Evolutionary conservation across 1,284 basidiomycete genomes (phyloP).

Genomic region (Golubevia sp.): DNA sequence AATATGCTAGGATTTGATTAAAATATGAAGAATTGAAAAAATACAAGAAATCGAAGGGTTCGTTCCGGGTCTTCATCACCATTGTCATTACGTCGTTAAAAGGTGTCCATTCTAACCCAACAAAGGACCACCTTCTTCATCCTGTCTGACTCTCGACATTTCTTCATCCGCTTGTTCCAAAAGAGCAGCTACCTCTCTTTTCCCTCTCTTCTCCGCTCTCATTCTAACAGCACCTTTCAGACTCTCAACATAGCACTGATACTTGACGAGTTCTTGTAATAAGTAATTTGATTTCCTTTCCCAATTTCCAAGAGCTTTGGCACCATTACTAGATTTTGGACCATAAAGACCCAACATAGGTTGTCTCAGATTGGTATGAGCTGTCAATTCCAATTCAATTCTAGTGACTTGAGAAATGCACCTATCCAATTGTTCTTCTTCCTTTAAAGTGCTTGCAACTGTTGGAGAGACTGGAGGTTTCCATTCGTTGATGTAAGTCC

Average conservation of each 20-base stretch:
- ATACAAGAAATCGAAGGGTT: too few relatives aligned
- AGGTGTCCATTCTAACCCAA: not conserved
- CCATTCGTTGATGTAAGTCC: conserved; percentile 90
- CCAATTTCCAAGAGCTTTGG: conserved; percentile 86
- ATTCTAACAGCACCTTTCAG: conserved; percentile 74
- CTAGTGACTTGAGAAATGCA: conserved; percentile 49
- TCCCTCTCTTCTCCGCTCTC: conserved; percentile 9
- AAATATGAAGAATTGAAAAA: too few relatives aligned
- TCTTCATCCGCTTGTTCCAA: conserved; percentile 13
- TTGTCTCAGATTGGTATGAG: conserved; percentile 80
- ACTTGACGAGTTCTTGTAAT: conserved; percentile 89
- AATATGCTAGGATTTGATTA: too few relatives aligned
- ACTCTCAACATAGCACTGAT: conserved; percentile 90
- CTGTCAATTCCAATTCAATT: conserved; percentile 77
- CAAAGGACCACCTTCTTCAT: conserved; percentile 10
- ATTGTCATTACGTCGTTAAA: conserved; percentile 4
- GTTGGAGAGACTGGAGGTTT: conserved; percentile 82
- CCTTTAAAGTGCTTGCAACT: conserved; percentile 81
- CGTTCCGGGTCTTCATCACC: too few relatives aligned
- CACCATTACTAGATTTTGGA: conserved; percentile 73
- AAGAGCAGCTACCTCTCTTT: not conserved
- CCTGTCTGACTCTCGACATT: conserved; percentile 8
- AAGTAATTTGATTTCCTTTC: conserved; percentile 86
- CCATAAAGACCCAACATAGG: conserved; percentile 82
- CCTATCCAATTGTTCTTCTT: conserved; percentile 73